Evolutionary conservation across 2,329 filamentous ascomycete species (phyloP).

Genomic region (Fusarium stilboides): DNA sequence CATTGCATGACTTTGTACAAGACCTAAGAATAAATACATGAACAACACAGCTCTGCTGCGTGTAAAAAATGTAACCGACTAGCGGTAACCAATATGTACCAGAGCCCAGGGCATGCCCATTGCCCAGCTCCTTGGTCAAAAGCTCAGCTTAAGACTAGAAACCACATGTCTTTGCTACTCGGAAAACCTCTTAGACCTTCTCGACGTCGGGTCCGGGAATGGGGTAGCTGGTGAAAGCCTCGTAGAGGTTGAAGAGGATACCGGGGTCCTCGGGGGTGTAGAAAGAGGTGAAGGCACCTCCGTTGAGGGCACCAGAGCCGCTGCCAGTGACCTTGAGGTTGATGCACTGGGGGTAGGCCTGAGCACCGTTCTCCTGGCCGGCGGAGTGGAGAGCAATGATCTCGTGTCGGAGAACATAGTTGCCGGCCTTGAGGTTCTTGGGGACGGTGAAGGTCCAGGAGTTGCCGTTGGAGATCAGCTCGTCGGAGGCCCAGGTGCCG

Average conservation of each 20-base stretch:
- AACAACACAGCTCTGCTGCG: constrained; percentile 32
- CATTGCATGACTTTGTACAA: constrained; percentile 19
- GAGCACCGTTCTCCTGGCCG: constrained; percentile 58
- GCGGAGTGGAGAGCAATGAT: constrained; percentile 69
- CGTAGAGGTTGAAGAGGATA: constrained; percentile 56
- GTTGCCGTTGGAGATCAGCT: constrained; percentile 63
- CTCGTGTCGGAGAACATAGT: constrained; percentile 70
- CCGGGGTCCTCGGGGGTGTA: constrained; percentile 56
- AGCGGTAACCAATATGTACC: constrained; percentile 26
- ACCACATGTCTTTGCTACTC: constrained; percentile 8
- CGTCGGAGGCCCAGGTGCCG: constrained; percentile 70
- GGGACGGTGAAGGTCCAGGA: constrained; percentile 66
- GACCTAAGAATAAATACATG: constrained; percentile 35
- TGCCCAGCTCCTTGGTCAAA: constrained; percentile 9
- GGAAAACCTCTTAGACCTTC: constrained; percentile 21
- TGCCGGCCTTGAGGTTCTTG: constrained; percentile 61
- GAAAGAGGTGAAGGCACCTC: constrained; percentile 54
- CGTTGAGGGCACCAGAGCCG: constrained; percentile 50
- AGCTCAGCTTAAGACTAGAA: constrained; percentile 7
- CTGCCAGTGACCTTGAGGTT: constrained; percentile 64
- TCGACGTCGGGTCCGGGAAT: constrained; percentile 52
- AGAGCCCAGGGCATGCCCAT: constrained; percentile 10
- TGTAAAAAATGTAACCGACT: constrained; percentile 29
- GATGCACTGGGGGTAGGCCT: constrained; percentile 68
- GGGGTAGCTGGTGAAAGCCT: constrained; percentile 48